Conservation (phyloP, 192 early-diverging fungal species). For the Spizellomyces punctatus region DNA sequence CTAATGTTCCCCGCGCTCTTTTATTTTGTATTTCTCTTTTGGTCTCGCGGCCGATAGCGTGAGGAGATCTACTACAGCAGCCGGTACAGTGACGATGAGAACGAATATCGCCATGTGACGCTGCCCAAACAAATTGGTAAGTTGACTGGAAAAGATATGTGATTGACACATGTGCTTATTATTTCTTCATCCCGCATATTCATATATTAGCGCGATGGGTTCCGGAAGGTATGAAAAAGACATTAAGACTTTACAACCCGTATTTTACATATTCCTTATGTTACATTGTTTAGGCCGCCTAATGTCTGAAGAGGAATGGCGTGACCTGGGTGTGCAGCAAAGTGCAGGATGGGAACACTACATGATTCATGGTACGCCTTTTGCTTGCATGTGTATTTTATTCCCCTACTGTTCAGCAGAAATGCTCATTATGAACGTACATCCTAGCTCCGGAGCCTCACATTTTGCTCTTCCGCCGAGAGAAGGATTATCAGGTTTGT, state of each 20-base stretch:
- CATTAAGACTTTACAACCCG: too few relatives aligned
- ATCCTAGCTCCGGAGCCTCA: constrained; percentile 28
- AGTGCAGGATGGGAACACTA: constrained; percentile 38
- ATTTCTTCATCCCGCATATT: background rate
- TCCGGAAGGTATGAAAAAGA: constrained; percentile 6
- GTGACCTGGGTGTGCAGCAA: constrained; percentile 27
- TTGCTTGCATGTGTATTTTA: too few relatives aligned
- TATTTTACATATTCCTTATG: background rate
- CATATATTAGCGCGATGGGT: constrained; percentile 15
- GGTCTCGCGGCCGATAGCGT: constrained; percentile 3
- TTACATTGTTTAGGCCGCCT: constrained; percentile 19
- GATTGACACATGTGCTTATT: background rate
- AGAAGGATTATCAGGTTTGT: constrained; percentile 37
- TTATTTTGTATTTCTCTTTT: background rate
- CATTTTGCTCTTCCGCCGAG: constrained; percentile 38
- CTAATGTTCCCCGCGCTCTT: background rate
- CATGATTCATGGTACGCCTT: constrained; percentile 28
- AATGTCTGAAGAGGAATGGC: constrained; percentile 40
- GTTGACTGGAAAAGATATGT: background rate
- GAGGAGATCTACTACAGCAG: constrained; percentile 35
- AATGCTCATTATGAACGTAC: too few relatives aligned
- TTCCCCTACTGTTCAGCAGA: too few relatives aligned
- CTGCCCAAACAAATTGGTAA: constrained; percentile 38
- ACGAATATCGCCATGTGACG: constrained; percentile 42
- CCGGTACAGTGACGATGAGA: constrained; percentile 33